These are phyloP conservation scores for Ogataea wickerhamii DNA, from an alignment of 805 yeast genomes.

Conservation along the genomic window DNA sequence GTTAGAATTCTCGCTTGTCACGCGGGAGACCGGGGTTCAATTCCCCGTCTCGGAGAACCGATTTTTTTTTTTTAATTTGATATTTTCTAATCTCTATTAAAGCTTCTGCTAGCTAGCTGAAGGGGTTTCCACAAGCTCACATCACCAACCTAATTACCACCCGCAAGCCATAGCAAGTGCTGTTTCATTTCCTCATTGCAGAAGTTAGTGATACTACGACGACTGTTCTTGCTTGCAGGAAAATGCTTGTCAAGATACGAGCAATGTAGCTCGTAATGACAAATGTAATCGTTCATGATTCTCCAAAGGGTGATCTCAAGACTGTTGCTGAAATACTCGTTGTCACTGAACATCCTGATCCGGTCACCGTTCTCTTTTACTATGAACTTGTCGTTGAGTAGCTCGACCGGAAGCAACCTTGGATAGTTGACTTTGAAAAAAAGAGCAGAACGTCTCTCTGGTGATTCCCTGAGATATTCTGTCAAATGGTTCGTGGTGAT, in stretches of 20 bases:
- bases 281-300: constrained; percentile 32
- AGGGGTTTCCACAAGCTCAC: not conserved
- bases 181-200: constrained; percentile 27
- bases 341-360: constrained; percentile 26
- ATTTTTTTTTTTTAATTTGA: not conserved
- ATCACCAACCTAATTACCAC: constrained; percentile 9
- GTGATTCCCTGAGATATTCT: constrained; percentile 20
- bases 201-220: constrained; percentile 16
- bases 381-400: constrained; percentile 23
- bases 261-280: constrained; percentile 25
- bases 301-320: constrained; percentile 29
- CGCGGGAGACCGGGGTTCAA: constrained; percentile 44
- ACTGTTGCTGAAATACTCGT: constrained; percentile 16
- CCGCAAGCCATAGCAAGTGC: constrained; percentile 29
- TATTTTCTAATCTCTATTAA: no score
- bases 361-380: constrained; percentile 33
- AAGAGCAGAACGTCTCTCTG: constrained; percentile 26
- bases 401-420: constrained; percentile 30
- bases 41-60: constrained; percentile 39
- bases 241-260: constrained; percentile 27
- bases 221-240: constrained; percentile 14
- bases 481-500: constrained; percentile 17
- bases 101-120: no score
- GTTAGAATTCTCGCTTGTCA: constrained; percentile 43
- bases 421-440: constrained; percentile 34